A percentile compares a stretch with the other conserved stretches of the same genome.
Conservation (phyloP, 2,329 filamentous ascomycete genomes). For the Mollisiaceae sp. region DNA sequence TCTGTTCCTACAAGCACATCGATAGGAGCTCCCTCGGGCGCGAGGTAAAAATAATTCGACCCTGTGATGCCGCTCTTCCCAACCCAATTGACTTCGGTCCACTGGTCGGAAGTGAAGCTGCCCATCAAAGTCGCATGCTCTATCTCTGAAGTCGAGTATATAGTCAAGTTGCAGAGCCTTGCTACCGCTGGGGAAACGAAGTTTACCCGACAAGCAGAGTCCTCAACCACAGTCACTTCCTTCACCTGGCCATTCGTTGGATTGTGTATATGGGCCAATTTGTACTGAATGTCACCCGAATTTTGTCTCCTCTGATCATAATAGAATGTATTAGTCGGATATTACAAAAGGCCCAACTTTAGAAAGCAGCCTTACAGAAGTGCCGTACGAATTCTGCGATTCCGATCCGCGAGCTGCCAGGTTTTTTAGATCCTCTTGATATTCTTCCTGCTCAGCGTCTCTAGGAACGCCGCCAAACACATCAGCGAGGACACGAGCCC, state of each 20-base stretch:
- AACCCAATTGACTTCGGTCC: background rate
- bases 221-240: conserved; percentile 12
- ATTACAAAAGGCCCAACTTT: background rate
- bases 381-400: background rate
- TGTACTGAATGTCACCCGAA: conserved; percentile 9
- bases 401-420: background rate
- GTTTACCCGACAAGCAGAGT: conserved; percentile 9
- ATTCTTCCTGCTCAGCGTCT: conserved; percentile 4
- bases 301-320: background rate
- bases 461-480: background rate
- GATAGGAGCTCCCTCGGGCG: conserved; percentile 4
- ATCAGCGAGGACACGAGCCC: background rate
- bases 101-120: background rate
- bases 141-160: conserved; percentile 1
- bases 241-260: background rate
- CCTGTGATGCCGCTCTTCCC: background rate
- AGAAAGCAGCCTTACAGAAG: conserved; percentile 1
- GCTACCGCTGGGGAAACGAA: conserved; percentile 6
- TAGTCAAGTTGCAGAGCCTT: conserved; percentile 6
- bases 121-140: background rate
- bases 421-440: background rate
- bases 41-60: conserved; percentile 9
- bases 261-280: conserved; percentile 5
- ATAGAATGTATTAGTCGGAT: background rate
- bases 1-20: conserved; percentile 6